A percentile compares a stretch with the other conserved stretches of the same genome.
These are phyloP conservation scores for Mimosa pudica DNA, from an alignment of 306 rosid genomes.

Conservation along the genomic window DNA sequence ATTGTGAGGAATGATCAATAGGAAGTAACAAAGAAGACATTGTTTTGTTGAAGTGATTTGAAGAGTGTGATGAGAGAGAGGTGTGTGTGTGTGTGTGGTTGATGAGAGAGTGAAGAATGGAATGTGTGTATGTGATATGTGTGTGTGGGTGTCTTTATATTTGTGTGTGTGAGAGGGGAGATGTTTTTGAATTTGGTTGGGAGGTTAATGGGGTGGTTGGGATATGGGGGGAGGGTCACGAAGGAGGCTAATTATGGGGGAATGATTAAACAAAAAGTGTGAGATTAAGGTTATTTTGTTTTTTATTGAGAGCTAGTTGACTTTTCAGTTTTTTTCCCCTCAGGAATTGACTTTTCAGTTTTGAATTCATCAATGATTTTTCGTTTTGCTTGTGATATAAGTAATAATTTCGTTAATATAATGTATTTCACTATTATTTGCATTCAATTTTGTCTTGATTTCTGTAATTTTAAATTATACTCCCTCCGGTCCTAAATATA, in stretches of 20 bases:
- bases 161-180: neutral
- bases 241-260: neutral
- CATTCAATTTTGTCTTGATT: no score
- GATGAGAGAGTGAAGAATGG: neutral
- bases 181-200: conserved; percentile 3
- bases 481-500: no score
- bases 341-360: no score
- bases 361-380: no score
- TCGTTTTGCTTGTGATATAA: no score
- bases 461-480: no score
- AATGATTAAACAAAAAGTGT: neutral
- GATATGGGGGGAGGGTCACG: neutral
- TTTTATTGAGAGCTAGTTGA: neutral
- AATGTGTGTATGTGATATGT: no score
- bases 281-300: neutral
- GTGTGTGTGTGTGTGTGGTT: no score
- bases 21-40: conserved; percentile 22
- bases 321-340: no score
- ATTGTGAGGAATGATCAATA: conserved; percentile 32
- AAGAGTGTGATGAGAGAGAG: neutral
- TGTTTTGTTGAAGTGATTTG: neutral
- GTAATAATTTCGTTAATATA: no score
- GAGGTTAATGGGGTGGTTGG: neutral
- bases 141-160: neutral
- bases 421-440: no score